Evolutionary conservation across 2,329 filamentous ascomycete species (phyloP), one percentile per base, ranked within the genome.

Genomic region (Aspergillus ochraceus): DNA sequence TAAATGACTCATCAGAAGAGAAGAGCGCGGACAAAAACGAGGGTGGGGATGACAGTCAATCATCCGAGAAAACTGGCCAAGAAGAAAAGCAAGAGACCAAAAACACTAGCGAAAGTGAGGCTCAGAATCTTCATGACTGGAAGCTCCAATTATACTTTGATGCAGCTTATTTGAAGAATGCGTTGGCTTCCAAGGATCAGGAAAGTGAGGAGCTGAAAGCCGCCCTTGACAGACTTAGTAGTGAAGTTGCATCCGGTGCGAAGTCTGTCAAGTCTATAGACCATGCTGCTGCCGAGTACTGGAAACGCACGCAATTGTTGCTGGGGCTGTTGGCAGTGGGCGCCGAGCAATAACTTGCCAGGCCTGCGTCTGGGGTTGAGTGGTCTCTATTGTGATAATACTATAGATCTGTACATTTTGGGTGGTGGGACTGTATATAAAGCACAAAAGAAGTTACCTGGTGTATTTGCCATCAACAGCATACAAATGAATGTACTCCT

Each of bases 231-330:
- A 78, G 79, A 1, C 57, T 84, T 3, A 69, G 70, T 24, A 65
- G 71, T 29, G 82, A 80, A 2, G 68, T 88, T 6, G 82, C 83
- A 0, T 71, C 83, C 4, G 80, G 83, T 29, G 74, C 80, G 11
- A 77, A 75, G 6, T 79, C 77, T 17, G 75, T 82, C 49, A 85
- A 85, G 62, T 75, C 79, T 49, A 74, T 96, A 42, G 75, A 71
- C 65, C 90, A 88, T 74, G 79, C 82, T 17, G 86, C 91, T 6
- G 80, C 83, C 50, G 91, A 93, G 54, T 96, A 95, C 74, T 95
- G 91, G 87, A 91, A 89, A 79, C 86, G 90, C 69, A 95, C 90
- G 11, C 88, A 85, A 73, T 76, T 97, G 63, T 75, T 97, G 26
- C 97, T 97, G 77, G 92, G 90, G 2, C 78, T 96, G 58, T 77